These are phyloP conservation scores for Backusella circina DNA, from an alignment of 192 early-diverging fungal genomes.

Conservation along the genomic window DNA sequence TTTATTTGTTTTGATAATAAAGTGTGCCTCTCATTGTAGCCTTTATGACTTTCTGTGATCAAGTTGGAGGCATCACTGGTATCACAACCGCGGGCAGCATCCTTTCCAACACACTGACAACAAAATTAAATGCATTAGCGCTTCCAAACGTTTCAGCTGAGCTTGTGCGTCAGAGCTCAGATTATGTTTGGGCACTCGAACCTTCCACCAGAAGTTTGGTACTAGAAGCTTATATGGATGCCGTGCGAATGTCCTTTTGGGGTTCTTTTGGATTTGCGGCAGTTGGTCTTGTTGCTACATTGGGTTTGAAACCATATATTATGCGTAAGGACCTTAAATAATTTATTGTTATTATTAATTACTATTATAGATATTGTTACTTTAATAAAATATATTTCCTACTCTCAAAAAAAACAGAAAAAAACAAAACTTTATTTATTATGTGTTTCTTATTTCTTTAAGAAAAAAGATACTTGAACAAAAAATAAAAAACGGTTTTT, in stretches of 20 bases:
- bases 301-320: conserved; percentile 22
- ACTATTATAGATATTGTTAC: too few relatives aligned
- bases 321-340: conserved; percentile 15
- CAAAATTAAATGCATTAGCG: conserved; percentile 10
- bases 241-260: conserved; percentile 22
- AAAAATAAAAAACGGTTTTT: too few relatives aligned
- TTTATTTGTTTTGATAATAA: neutral
- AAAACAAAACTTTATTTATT: neutral
- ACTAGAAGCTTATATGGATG: conserved; percentile 21
- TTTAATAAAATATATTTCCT: neutral
- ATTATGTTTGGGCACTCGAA: conserved; percentile 13
- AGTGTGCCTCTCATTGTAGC: conserved; percentile 31
- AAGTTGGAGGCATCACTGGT: conserved; percentile 38
- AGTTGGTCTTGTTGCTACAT: conserved; percentile 11
- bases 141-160: conserved; percentile 13
- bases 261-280: conserved; percentile 20
- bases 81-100: conserved; percentile 61
- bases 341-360: neutral
- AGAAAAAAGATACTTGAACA: too few relatives aligned
- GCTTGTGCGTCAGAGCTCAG: conserved; percentile 24
- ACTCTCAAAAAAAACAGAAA: neutral
- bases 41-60: conserved; percentile 34
- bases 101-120: conserved; percentile 51
- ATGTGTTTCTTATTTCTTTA: too few relatives aligned
- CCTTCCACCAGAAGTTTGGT: conserved; percentile 9